Evolutionary conservation across 2,329 filamentous ascomycete species (phyloP), one percentile per base, ranked within the genome.

Genomic region (Claviceps capensis): DNA sequence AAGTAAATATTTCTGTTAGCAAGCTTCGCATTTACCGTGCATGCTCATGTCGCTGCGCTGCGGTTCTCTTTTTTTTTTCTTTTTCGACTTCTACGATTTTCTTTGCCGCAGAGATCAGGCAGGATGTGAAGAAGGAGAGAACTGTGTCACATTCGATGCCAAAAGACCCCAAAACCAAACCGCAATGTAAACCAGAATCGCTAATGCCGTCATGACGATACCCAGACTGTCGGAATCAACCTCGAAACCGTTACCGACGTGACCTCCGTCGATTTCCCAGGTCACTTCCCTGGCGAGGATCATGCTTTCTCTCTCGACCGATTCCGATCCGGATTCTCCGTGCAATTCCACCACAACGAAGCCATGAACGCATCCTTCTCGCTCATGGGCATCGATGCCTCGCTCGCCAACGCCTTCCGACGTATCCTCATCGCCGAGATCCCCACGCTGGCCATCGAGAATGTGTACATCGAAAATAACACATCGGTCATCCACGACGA

Each of bases 401-500:
- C 88, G 51, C 82, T 98, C 65, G 88, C 93, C 63, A 98, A 98
- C 67, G 93, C 94, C 63, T 95, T 97, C 75, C 89, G 93, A 55
- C 88, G 93, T 61, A 97, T 97, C 62, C 78, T 97, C 62, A 85
- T 98, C 67, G 80, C 91, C 59, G 94, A 98, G 73, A 86, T 98
- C 50, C 89, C 91, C 17, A 93, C 89, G 2, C 78, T 98, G 46
- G 93, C 94, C 59, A 90, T 98, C 62, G 93, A 98, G 74, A 84
- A 82, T 56, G 88, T 95, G 65, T 98, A 86, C 71, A 83, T 97
- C 57, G 80, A 88, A 66, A 94, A 96, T 75, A 98, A 98, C 75
- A 97, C 91, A 49, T 95, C 88, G 5, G 89, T 98, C 38, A 93
- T 98, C 62, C 91, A 97, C 67, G 93, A 98, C 65, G 93, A 98